These are phyloP conservation scores for Scheffersomyces lignicola DNA, from an alignment of 1,139 yeast species.

Conservation along the genomic window DNA sequence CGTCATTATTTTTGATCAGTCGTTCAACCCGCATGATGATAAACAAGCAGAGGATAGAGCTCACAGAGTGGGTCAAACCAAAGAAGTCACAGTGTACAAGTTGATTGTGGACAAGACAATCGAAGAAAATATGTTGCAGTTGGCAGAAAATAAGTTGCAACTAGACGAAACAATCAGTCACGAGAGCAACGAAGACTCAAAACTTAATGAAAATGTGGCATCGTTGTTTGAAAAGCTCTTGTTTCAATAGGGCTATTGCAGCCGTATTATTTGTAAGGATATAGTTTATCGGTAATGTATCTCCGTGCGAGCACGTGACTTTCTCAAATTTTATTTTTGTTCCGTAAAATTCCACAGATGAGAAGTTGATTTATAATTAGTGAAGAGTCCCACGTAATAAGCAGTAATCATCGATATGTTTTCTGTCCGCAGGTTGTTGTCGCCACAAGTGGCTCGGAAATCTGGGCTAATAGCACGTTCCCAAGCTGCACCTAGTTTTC, in stretches of 20 bases:
- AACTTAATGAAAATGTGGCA: slow-evolving; percentile 54
- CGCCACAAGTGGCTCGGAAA: no score
- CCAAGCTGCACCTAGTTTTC: neutral
- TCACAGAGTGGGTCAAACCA: slow-evolving; percentile 94
- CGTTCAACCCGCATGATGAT: slow-evolving; percentile 97
- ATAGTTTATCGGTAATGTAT: neutral
- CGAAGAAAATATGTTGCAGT: slow-evolving; percentile 82
- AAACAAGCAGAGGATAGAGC: slow-evolving; percentile 99
- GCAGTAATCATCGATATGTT: no score
- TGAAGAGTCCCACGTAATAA: no score
- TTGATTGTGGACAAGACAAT: slow-evolving; percentile 74
- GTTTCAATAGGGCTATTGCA: slow-evolving; percentile 19
- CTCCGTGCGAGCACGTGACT: neutral
- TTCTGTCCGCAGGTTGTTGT: no score
- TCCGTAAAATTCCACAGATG: slow-evolving; percentile 1
- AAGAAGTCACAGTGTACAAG: slow-evolving; percentile 79
- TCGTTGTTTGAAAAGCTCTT: slow-evolving; percentile 53
- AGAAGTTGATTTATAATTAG: neutral
- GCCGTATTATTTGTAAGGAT: neutral
- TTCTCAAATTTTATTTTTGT: slow-evolving; percentile 4
- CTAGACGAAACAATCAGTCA: slow-evolving; percentile 69
- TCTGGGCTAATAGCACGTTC: no score
- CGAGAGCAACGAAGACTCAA: slow-evolving; percentile 39
- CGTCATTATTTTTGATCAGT: slow-evolving; percentile 88
- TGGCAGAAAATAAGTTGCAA: slow-evolving; percentile 90